Conservation (phyloP, 2,329 filamentous ascomycete genomes). For the Ceratocystis alfenasii region DNA sequence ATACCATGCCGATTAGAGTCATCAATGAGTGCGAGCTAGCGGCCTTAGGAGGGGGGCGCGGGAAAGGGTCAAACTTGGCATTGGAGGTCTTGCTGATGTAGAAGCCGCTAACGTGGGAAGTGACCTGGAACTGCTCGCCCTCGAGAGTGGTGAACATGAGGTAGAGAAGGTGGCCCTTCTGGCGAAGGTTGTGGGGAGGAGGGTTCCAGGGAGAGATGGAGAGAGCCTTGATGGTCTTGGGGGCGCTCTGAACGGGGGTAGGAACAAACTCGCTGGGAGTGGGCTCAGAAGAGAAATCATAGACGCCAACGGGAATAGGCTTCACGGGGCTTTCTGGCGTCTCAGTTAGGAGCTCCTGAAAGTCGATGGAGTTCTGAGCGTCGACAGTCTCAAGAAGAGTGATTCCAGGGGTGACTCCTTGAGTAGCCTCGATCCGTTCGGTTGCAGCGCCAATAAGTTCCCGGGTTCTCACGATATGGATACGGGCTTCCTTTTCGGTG, state of each 20-base stretch:
- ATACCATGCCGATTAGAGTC: slow-evolving; percentile 63
- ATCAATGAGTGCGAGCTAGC: slow-evolving; percentile 76
- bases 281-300: slow-evolving; percentile 61
- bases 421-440: slow-evolving; percentile 72
- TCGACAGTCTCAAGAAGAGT: slow-evolving; percentile 75
- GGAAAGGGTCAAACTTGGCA: slow-evolving; percentile 84
- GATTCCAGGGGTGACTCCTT: slow-evolving; percentile 72
- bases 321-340: slow-evolving; percentile 3
- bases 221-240: slow-evolving; percentile 84
- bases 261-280: slow-evolving; percentile 62
- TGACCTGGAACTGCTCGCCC: slow-evolving; percentile 89
- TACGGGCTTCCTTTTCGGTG: slow-evolving; percentile 92
- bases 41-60: slow-evolving; percentile 65
- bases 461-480: slow-evolving; percentile 82
- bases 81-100: slow-evolving; percentile 95
- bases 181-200: slow-evolving; percentile 77
- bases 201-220: slow-evolving; percentile 93
- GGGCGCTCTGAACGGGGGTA: slow-evolving; percentile 50
- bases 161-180: slow-evolving; percentile 87
- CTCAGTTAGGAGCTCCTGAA: slow-evolving; percentile 14
- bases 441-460: slow-evolving; percentile 89
- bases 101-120: slow-evolving; percentile 86
- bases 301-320: slow-evolving; percentile 44
- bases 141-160: slow-evolving; percentile 81
- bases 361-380: slow-evolving; percentile 32